Base-by-base conservation (phyloP, 2,329 filamentous ascomycete species). In the Ascochyta fabae region DNA sequence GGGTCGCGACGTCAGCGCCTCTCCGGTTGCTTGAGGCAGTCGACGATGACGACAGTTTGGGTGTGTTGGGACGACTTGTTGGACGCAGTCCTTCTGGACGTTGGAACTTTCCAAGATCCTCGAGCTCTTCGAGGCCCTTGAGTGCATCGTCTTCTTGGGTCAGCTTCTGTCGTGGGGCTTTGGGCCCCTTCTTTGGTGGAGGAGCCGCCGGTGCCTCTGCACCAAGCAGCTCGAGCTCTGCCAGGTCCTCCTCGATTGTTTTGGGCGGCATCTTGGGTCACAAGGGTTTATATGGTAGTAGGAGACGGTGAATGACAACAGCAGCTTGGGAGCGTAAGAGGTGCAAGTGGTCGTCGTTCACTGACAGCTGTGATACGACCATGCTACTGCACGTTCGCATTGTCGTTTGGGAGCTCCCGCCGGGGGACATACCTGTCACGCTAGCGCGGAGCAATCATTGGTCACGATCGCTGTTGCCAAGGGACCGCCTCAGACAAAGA, bases 41-140 rank as follows among this genome's bases (percentile, higher is more conserved):
- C 27, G 72, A 72, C 36, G 78, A 81, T 41, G 79, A 79, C 54
- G 80, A 81, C 55, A 82, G 75, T 65, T 91, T 89, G 35, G 94
- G 95, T 1, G 94, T 98, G 68, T 91, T 88, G 15, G 94, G 91
- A 43, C 93, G 87, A 45, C 74, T 77, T 24, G 61, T 87, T 87
- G 59, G 80, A 70, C 29, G 90, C 84, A 70, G 88, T 82, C 74
- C 90, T 43, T 72, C 70, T 19, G 71, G 68, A 9, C 87, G 49
- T 86, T 83, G 67, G 86, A 69, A 68, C 61, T 75, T 75, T 24
- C 71, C 72, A 2, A 76, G 65, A 1, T 70, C 70, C 53, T 76
- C 91, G 39, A 96, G 85, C 66, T 88, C 88, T 74, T 96, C 91
- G 58, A 98, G 85, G 67, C 97, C 93, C 59, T 92, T 92, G 35